Evolutionary conservation across 2,329 filamentous ascomycete species (phyloP), one percentile per base, ranked within the genome.

Genomic region (Hymenoscyphus linearis): DNA sequence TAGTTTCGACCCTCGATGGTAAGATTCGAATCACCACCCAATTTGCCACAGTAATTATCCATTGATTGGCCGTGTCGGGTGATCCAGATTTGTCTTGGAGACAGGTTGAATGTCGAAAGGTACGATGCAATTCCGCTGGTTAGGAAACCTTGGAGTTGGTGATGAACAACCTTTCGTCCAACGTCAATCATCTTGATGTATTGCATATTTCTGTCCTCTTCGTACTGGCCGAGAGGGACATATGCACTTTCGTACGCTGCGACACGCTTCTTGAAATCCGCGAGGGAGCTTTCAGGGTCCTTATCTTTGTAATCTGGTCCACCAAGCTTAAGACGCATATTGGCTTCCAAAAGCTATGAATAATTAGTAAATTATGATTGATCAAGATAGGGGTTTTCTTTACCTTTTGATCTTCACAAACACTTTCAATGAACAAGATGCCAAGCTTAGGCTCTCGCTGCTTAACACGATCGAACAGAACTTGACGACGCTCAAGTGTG

Each of bases 111-210:
- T 69, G 96, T 98, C 53, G 95, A 89, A 10, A 99, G 82, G 71
- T 98, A 99, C 66, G 93, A 96, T 60, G 95, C 92, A 60, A 96
- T 95, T 65, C 95, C 91, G 44, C 90, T 90, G 61, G 92, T 92
- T 55, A 99, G 81, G 75, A 99, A 99, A 5, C 95, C 95, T 67
- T 89, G 89, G 63, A 97, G 86, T 64, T 95, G 90, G 73, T 96
- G 90, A 54, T 93, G 90, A 52, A 98, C 86, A 63, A 98, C 84
- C 76, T 99, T 99, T 64, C 93, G 86, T 50, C 95, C 95, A 2
- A 99, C 95, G 74, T 99, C 95, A 66, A 98, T 91, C 89, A 98
- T 96, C 79, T 91, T 67, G 53, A 99, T 96, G 72, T 96, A 99
- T 63, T 96, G 90, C 84, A 97, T 88, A 69, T 93, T 87, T 71